phyloP scores from a whole-genome alignment of 768 basidiomycete species.

The Termitomyces sp. region DNA sequence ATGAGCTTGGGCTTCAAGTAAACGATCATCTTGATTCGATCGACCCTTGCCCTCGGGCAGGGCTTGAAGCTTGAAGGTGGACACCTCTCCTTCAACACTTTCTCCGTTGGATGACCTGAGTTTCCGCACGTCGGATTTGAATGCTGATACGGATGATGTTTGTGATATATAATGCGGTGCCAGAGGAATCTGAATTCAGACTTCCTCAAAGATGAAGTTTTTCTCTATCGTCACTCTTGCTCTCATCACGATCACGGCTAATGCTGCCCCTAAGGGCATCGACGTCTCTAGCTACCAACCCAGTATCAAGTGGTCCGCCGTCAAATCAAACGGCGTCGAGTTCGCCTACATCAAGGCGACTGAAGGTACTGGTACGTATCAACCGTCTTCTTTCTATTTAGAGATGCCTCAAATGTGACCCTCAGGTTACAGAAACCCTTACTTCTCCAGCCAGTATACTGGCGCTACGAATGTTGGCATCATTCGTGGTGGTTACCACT shows the following conservation, averaged over 20 bases:
- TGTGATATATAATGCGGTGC: slow-evolving; percentile 3
- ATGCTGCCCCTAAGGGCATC: slow-evolving; percentile 38
- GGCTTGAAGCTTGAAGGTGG: neutral
- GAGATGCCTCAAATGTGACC: neutral
- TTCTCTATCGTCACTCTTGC: slow-evolving; percentile 10
- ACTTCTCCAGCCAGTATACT: slow-evolving; percentile 44
- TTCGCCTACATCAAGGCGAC: slow-evolving; percentile 69
- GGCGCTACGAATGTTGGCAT: slow-evolving; percentile 51
- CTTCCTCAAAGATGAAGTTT: slow-evolving; percentile 13
- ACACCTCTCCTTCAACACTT: neutral
- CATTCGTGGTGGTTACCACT: slow-evolving; percentile 42
- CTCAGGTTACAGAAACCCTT: slow-evolving; percentile 32
- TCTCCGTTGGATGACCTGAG: neutral
- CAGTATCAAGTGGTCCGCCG: slow-evolving; percentile 43
- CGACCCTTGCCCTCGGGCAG: neutral
- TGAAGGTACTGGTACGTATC: slow-evolving; percentile 25
- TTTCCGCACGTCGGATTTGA: neutral
- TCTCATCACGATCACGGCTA: slow-evolving; percentile 5
- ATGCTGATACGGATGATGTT: neutral
- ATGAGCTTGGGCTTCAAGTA: neutral
- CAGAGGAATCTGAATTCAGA: neutral
- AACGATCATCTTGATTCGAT: neutral
- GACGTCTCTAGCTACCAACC: slow-evolving; percentile 50
- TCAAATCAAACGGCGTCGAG: slow-evolving; percentile 42
- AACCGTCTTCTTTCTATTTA: neutral